Evolutionary conservation across 257 asterid species (phyloP).

Genomic region (Salvia miltiorrhiza): DNA sequence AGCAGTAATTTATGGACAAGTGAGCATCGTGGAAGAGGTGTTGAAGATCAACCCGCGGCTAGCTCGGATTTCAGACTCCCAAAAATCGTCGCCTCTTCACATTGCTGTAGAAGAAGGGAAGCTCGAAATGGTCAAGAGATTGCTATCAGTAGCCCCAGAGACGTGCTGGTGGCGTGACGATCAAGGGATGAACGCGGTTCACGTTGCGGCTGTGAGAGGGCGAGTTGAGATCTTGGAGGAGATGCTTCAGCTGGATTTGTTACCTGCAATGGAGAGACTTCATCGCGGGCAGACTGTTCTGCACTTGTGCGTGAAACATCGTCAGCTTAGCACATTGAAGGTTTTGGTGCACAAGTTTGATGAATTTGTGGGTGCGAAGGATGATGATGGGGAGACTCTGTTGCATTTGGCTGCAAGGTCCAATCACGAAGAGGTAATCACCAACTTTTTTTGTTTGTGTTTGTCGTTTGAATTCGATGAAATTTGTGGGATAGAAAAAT

Average conservation of each 20-base stretch:
- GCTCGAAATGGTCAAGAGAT: neutral
- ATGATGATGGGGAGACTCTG: no score
- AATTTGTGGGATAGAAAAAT: no score
- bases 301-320: neutral
- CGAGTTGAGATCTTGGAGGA: neutral
- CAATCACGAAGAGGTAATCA: neutral
- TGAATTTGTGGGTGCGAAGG: no score
- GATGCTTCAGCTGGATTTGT: neutral
- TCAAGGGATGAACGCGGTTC: neutral
- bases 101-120: neutral
- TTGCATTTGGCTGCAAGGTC: neutral
- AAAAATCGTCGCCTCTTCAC: neutral
- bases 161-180: neutral
- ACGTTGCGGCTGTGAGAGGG: neutral
- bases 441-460: no score
- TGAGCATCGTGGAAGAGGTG: neutral
- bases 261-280: neutral
- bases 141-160: neutral
- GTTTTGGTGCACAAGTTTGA: no score
- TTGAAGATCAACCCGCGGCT: neutral
- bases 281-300: neutral
- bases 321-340: no score
- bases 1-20: neutral
- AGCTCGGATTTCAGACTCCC: neutral
- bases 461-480: no score